phyloP scores from a whole-genome alignment of 176 grass and related monocot genomes.

The Rhynchospora breviuscula region DNA sequence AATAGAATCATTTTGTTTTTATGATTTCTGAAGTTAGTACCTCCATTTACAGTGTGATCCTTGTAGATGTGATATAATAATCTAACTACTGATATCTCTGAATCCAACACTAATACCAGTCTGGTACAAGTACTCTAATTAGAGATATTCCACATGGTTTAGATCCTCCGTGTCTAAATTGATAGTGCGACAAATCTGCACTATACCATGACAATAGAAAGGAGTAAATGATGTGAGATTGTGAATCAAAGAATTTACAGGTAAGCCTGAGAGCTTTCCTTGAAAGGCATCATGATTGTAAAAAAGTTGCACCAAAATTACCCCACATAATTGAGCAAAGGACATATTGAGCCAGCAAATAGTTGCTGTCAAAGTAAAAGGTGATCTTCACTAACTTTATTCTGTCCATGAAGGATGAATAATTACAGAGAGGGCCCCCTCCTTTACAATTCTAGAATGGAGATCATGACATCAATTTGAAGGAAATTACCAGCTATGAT shows the following conservation, averaged over 20 bases:
- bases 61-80: background rate
- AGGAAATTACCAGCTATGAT: slow-evolving; percentile 8
- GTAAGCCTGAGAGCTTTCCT: slow-evolving; percentile 12
- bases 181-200: background rate
- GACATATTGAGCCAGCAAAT: slow-evolving; percentile 11
- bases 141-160: background rate
- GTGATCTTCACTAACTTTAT: slow-evolving; percentile 13
- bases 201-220: background rate
- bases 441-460: slow-evolving; percentile 24
- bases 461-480: slow-evolving; percentile 7
- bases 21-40: background rate
- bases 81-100: background rate
- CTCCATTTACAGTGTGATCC: background rate
- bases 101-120: background rate
- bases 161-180: background rate
- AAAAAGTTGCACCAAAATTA: background rate
- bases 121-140: background rate
- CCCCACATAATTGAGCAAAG: slow-evolving; percentile 4
- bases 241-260: slow-evolving; percentile 13
- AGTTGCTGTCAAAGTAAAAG: slow-evolving; percentile 17
- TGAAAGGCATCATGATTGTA: slow-evolving; percentile 19
- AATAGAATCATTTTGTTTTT: background rate
- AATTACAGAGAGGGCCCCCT: background rate
- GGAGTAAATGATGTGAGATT: background rate
- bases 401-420: slow-evolving; percentile 17